These are phyloP conservation scores for Dianthus caryophyllus DNA, from an alignment of 148 eudicot genomes.

Conservation along the genomic window DNA sequence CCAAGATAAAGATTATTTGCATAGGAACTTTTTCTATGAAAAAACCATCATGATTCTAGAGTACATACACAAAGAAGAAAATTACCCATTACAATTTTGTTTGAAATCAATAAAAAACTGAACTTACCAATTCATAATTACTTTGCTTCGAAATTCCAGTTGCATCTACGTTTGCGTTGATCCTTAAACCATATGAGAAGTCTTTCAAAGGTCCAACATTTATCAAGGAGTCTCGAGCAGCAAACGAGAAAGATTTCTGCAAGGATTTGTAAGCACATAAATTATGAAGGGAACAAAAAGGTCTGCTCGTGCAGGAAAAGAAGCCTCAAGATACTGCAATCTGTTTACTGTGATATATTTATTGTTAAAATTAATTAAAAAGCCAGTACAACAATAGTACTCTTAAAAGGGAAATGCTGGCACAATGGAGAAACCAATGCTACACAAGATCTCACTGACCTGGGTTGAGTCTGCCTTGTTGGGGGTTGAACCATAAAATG, in stretches of 20 bases:
- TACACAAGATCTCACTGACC: conserved; percentile 38
- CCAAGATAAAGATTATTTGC: background rate
- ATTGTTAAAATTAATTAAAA: too few relatives aligned
- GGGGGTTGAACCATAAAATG: conserved; percentile 73
- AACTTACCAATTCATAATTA: conserved; percentile 87
- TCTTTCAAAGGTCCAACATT: conserved; percentile 93
- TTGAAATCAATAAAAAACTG: conserved; percentile 7
- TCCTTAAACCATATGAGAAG: conserved; percentile 84
- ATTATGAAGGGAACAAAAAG: background rate
- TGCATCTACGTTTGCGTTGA: conserved; percentile 75
- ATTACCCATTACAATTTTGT: background rate
- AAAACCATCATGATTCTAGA: background rate
- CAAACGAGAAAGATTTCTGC: conserved; percentile 92
- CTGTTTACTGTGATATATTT: too few relatives aligned
- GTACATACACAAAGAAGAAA: background rate
- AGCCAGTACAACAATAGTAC: background rate
- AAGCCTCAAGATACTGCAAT: background rate
- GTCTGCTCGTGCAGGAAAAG: background rate
- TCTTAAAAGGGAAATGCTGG: background rate
- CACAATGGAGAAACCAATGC: background rate
- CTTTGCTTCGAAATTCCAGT: conserved; percentile 88
- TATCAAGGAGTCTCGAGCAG: conserved; percentile 84
- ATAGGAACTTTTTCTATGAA: background rate
- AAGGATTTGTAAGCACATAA: conserved; percentile 17
- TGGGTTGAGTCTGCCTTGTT: conserved; percentile 79